These are phyloP conservation scores for Kwoniella shivajii DNA, from an alignment of 1,284 basidiomycete genomes.

Conservation along the genomic window DNA sequence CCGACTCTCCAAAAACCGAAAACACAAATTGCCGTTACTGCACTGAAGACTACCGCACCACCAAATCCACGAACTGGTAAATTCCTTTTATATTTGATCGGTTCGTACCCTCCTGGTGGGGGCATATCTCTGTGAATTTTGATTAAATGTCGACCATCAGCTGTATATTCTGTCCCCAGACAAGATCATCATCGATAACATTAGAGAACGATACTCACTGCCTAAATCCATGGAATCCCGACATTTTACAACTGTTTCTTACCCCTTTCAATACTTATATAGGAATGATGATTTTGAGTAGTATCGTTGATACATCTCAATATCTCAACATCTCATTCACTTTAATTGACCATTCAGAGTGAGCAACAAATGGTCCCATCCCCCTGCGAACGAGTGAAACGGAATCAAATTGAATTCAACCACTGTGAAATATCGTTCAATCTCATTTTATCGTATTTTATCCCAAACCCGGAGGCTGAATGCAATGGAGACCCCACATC, in stretches of 20 bases:
- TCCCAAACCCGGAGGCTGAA: not conserved
- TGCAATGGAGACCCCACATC: too few species aligned
- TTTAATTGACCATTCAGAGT: constrained; percentile 6
- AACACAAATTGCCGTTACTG: constrained; percentile 78
- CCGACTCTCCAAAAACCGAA: constrained; percentile 94
- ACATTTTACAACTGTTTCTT: constrained; percentile 6
- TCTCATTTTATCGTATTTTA: not conserved
- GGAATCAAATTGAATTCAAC: constrained; percentile 4
- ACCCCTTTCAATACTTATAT: not conserved
- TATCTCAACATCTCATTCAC: not conserved
- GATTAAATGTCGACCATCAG: too few species aligned
- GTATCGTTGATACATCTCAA: not conserved
- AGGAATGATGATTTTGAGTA: not conserved
- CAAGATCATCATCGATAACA: not conserved
- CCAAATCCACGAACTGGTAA: constrained; percentile 90
- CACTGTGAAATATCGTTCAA: not conserved
- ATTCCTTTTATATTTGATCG: constrained; percentile 94
- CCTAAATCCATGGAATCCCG: constrained; percentile 1
- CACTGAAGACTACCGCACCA: constrained; percentile 81
- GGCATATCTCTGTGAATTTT: constrained; percentile 86
- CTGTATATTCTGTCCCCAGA: not conserved
- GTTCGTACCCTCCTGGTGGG: constrained; percentile 87
- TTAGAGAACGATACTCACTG: not conserved
- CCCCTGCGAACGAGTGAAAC: not conserved
- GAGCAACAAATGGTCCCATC: not conserved